These are phyloP conservation scores for Asterochloris erici DNA, from an alignment of 139 green algal species.

Conservation along the genomic window DNA sequence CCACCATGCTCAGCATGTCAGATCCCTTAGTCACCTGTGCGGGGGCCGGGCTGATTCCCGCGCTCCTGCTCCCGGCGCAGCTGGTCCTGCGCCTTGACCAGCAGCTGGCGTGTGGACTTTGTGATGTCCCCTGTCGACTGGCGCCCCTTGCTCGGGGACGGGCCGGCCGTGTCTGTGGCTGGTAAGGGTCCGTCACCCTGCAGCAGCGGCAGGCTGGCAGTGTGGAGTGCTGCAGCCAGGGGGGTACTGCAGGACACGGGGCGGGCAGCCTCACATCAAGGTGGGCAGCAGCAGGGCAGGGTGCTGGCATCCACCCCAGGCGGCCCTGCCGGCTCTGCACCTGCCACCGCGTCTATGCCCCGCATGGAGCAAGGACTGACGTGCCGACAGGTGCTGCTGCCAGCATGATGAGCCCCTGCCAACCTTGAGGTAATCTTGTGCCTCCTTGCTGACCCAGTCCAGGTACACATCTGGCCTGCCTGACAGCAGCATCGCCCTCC, in stretches of 20 bases:
- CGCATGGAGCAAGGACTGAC: not conserved
- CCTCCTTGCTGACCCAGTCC: not conserved
- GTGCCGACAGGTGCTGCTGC: not conserved
- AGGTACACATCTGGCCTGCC: not conserved
- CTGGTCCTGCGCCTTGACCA: slow-evolving; percentile 4
- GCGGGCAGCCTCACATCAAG: not conserved
- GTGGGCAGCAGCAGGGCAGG: not conserved
- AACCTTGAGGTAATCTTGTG: not conserved
- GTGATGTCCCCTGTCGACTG: not conserved
- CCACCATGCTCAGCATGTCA: not conserved
- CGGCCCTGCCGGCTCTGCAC: not conserved
- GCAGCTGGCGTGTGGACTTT: not conserved
- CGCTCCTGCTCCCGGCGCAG: not conserved
- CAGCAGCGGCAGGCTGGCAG: not conserved
- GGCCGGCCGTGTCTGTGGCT: not conserved
- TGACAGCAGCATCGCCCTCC: not conserved
- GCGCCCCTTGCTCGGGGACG: not conserved
- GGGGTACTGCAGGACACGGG: not conserved
- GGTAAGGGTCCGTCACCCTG: not conserved
- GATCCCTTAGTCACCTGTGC: not conserved
- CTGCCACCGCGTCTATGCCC: not conserved
- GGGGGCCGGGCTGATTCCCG: not conserved
- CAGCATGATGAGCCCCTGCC: not conserved
- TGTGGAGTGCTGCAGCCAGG: not conserved
- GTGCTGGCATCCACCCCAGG: not conserved